These are phyloP conservation scores for Cryphonectria japonica DNA, from an alignment of 2,329 filamentous ascomycete genomes.

Conservation along the genomic window DNA sequence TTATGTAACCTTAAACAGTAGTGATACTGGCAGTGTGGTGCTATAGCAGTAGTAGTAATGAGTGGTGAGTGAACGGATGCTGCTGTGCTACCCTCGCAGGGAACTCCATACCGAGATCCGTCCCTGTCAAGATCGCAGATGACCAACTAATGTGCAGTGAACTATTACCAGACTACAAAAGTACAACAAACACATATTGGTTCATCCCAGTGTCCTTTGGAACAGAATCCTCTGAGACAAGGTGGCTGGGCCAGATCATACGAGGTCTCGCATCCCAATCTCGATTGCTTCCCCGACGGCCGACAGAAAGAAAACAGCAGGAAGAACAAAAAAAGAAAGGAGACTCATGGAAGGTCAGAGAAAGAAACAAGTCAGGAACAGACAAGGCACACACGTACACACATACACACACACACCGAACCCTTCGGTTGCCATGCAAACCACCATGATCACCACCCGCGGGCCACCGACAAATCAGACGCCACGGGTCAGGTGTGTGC, in stretches of 20 bases:
- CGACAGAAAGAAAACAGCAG: background rate
- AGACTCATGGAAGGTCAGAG: background rate
- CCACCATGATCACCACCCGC: background rate
- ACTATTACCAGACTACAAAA: background rate
- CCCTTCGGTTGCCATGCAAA: background rate
- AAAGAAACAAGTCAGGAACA: background rate
- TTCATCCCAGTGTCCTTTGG: background rate
- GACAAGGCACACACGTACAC: background rate
- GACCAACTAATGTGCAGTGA: too few relatives aligned
- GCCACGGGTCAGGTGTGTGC: background rate
- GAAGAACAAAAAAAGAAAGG: background rate
- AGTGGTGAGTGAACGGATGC: background rate
- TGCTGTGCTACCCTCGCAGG: background rate
- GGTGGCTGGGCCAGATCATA: background rate
- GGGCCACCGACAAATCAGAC: constrained; percentile 10
- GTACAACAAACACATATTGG: background rate
- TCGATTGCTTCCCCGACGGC: background rate
- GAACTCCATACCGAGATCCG: background rate
- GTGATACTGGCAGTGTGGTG: too few relatives aligned
- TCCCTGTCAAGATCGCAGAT: background rate
- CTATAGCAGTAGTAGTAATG: background rate
- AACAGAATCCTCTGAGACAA: constrained; percentile 1
- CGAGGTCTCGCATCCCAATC: background rate
- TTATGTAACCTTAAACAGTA: background rate
- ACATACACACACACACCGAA: background rate